phyloP scores from a whole-genome alignment of 2,329 filamentous ascomycete species.

The Clarireedia homoeocarpa region DNA sequence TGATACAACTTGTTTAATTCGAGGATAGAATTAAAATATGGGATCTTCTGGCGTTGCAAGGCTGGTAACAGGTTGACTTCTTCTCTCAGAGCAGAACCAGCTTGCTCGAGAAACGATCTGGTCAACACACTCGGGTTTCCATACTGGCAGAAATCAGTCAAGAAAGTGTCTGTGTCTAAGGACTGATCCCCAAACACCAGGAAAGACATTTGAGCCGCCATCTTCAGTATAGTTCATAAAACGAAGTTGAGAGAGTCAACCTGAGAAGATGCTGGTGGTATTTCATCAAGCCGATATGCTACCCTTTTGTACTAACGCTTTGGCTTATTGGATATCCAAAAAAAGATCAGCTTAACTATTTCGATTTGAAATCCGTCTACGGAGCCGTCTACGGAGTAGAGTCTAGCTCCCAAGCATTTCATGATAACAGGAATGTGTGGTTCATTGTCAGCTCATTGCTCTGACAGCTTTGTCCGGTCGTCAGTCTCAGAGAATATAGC shows the following conservation, averaged over 20 bases:
- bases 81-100: slow-evolving; percentile 47
- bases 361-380: slow-evolving; percentile 9
- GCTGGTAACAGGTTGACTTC: slow-evolving; percentile 51
- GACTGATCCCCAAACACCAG: slow-evolving; percentile 68
- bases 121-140: slow-evolving; percentile 44
- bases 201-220: slow-evolving; percentile 37
- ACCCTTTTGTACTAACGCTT: not conserved
- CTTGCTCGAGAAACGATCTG: slow-evolving; percentile 53
- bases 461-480: slow-evolving; percentile 9
- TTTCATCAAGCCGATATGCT: slow-evolving; percentile 6
- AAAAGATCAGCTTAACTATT: slow-evolving; percentile 1
- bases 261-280: not conserved
- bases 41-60: slow-evolving; percentile 49
- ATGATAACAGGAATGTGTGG: slow-evolving; percentile 5
- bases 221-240: slow-evolving; percentile 10
- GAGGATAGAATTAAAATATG: slow-evolving; percentile 53
- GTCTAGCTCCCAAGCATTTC: slow-evolving; percentile 2
- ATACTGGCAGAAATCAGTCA: slow-evolving; percentile 45
- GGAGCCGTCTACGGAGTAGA: slow-evolving; percentile 11
- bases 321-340: slow-evolving; percentile 1
- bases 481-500: slow-evolving; percentile 6
- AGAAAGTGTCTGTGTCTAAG: slow-evolving; percentile 55
- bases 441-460: slow-evolving; percentile 6
- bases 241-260: not conserved
- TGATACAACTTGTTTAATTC: slow-evolving; percentile 60